Base-by-base conservation (phyloP, 768 basidiomycete genomes). In the Trametes maxima region DNA sequence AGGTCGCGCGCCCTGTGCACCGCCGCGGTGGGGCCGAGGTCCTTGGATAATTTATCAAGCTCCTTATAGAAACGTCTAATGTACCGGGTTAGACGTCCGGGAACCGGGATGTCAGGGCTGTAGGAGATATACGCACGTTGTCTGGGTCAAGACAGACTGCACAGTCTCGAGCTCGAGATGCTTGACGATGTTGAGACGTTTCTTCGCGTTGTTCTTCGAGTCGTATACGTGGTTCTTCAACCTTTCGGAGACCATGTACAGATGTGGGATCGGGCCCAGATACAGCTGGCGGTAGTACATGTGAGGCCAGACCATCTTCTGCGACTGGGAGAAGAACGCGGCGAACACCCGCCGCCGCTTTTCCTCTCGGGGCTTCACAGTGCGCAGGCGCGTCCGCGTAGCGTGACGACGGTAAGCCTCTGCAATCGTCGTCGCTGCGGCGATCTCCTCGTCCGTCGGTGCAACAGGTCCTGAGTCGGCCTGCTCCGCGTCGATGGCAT, bases 181-280 rank as follows among this genome's bases (percentile, higher is more conserved):
- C 43, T 66, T 64, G 8, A 65, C 67, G 14, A 78, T 55, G 3
- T 28, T 66, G 13, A 77, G 50, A 17, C 68, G 69, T 43, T 70
- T 67, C 54, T 76, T 81, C 2, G 69, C 66, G 21, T 67, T 65
- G 6, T 19, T 59, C 69, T 80, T 81, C 51, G 68, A 62, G 17
- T 66, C 50, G 40, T 67, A 42, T 8, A 74, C 63, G 19, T 69
- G 25, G 1, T 65, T 39, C 12, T 74, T 67, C 21, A 70, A 66
- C n/a, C 68, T 54, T 48, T 82, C 77, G 28, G 83, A 71, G 61
- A 76, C 80, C 2, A 78, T 62, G 2, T 81, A 67, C 28, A 82
- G 63, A 52, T 74, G 77, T 1, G 80, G 78, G 8, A 83, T 69
- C 17, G 71, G 70, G 50, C 72, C 71, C 5, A 72, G 67, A 64